A percentile compares a stretch with the other conserved stretches of the same genome.
phyloP scores from a whole-genome alignment of 768 basidiomycete species.

The Xerocomus potaroensis region DNA sequence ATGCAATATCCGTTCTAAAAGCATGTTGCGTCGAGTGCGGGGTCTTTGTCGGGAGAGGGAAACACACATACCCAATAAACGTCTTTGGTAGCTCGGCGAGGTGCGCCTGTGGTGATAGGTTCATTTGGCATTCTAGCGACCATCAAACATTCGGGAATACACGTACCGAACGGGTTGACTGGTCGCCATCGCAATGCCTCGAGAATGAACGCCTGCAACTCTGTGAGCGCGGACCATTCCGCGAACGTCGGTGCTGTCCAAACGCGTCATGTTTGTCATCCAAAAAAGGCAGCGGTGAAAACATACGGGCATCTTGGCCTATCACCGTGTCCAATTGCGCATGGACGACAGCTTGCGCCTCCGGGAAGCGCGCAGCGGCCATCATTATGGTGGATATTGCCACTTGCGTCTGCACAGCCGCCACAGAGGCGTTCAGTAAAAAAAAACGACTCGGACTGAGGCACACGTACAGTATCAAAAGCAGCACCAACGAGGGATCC shows the following conservation, averaged over 20 bases:
- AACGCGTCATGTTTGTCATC: not conserved
- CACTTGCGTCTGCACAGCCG: slow-evolving; percentile 21
- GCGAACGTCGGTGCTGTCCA: slow-evolving; percentile 36
- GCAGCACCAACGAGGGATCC: slow-evolving; percentile 64
- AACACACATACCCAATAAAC: slow-evolving; percentile 20
- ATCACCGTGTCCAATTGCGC: slow-evolving; percentile 36
- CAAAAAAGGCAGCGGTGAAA: not conserved
- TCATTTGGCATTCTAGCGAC: too few relatives aligned
- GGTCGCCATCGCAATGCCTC: slow-evolving; percentile 40
- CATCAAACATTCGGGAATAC: too few relatives aligned
- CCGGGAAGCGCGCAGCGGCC: slow-evolving; percentile 36
- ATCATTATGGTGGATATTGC: slow-evolving; percentile 30
- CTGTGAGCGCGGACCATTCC: slow-evolving; percentile 30
- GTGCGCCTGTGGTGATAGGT: slow-evolving; percentile 10
- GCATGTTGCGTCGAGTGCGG: not conserved
- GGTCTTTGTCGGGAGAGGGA: too few relatives aligned
- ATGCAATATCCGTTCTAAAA: slow-evolving; percentile 34
- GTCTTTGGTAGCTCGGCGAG: slow-evolving; percentile 24
- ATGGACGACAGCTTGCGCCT: slow-evolving; percentile 32
- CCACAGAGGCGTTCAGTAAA: not conserved
- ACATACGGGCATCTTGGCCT: slow-evolving; percentile 32
- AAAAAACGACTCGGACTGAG: fast-evolving
- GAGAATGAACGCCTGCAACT: slow-evolving; percentile 36
- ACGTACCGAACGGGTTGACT: slow-evolving; percentile 29
- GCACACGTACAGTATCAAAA: slow-evolving; percentile 42